phyloP scores from a whole-genome alignment of 2,329 filamentous ascomycete genomes.

The Grosmannia penicillata region DNA sequence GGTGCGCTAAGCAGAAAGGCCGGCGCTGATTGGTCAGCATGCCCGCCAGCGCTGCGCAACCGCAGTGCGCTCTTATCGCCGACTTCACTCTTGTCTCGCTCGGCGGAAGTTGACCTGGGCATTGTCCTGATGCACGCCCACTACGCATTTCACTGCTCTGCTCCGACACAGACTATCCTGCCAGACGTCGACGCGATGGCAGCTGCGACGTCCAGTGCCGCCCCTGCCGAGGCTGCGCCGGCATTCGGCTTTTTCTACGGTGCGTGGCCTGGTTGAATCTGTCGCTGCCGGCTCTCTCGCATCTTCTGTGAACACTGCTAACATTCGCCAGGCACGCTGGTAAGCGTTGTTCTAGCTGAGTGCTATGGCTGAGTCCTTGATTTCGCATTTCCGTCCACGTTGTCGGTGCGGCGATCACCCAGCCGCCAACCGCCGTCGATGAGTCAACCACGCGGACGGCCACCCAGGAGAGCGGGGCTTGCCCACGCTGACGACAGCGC shows the following conservation, averaged over 20 bases:
- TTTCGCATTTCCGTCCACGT: not conserved
- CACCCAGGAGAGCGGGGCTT: no score
- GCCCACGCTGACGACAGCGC: not conserved
- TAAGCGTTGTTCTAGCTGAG: no score
- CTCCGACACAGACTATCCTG: not conserved
- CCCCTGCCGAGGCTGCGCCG: not conserved
- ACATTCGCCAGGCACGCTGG: conserved; percentile 22
- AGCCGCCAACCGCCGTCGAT: no score
- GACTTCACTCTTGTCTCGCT: no score
- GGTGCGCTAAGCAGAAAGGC: not conserved
- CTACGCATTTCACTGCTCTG: no score
- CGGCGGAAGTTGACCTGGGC: no score
- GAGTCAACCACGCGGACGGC: no score
- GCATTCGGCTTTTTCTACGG: conserved; percentile 41
- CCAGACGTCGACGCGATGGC: not conserved
- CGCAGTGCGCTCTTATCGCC: no score
- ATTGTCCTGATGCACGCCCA: no score
- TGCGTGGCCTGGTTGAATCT: conserved; percentile 13
- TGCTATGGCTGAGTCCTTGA: not conserved
- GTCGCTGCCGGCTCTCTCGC: not conserved
- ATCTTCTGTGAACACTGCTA: not conserved
- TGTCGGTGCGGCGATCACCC: no score
- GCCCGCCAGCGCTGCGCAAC: no score
- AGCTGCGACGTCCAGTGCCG: not conserved
- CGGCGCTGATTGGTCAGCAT: no score